These are phyloP conservation scores for Penicillium tannophilum DNA, from an alignment of 495 filamentous ascomycete genomes.

Conservation along the genomic window DNA sequence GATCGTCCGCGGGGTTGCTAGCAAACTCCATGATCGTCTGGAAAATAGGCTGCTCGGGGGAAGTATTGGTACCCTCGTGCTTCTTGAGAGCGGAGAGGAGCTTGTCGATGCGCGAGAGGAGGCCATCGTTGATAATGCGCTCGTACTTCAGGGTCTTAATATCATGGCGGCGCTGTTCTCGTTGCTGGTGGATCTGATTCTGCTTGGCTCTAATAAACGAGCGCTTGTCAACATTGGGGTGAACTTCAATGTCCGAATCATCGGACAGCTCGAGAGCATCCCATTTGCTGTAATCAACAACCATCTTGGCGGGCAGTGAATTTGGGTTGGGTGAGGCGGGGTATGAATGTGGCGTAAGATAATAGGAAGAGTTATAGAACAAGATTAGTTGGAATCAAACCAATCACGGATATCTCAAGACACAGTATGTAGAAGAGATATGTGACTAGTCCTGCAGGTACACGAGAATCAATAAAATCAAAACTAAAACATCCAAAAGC, in stretches of 20 bases:
- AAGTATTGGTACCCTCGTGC: slow-evolving; percentile 68
- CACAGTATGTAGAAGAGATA: background rate
- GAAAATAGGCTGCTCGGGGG: slow-evolving; percentile 82
- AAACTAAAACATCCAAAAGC: slow-evolving; percentile 13
- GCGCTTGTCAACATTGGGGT: slow-evolving; percentile 97
- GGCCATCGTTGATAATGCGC: slow-evolving; percentile 86
- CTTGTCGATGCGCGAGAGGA: slow-evolving; percentile 77
- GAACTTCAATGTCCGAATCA: slow-evolving; percentile 97
- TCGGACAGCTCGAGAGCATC: slow-evolving; percentile 94
- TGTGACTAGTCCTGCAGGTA: background rate
- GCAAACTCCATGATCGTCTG: slow-evolving; percentile 80
- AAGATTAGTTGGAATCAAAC: background rate
- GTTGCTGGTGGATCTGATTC: slow-evolving; percentile 90
- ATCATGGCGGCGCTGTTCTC: slow-evolving; percentile 77
- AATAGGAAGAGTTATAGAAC: background rate
- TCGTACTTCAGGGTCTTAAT: slow-evolving; percentile 94
- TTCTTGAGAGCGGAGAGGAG: slow-evolving; percentile 70
- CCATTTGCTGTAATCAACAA: slow-evolving; percentile 96
- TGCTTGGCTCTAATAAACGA: slow-evolving; percentile 99
- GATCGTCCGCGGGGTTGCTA: slow-evolving; percentile 69
- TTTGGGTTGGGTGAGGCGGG: slow-evolving; percentile 25
- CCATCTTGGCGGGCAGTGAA: slow-evolving; percentile 59
- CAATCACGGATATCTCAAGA: background rate
- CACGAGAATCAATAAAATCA: background rate
- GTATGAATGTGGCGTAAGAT: slow-evolving; percentile 20